Evolutionary conservation across 2,329 filamentous ascomycete species (phyloP).

Genomic region (Cercospora sp.): DNA sequence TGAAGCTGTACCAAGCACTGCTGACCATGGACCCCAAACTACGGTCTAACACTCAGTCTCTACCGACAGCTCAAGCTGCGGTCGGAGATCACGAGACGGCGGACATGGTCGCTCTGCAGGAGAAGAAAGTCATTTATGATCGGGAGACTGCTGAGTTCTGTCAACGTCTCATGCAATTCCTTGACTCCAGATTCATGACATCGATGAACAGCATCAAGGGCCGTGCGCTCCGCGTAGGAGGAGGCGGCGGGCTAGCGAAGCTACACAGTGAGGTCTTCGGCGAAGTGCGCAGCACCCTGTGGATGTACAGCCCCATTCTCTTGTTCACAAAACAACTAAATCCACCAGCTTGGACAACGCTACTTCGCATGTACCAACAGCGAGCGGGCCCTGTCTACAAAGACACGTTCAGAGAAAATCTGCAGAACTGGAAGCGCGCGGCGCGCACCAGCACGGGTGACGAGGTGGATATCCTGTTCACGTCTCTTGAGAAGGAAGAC

Average conservation of each 20-base stretch:
- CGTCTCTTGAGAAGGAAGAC: conserved; percentile 82
- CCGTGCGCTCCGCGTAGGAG: conserved; percentile 40
- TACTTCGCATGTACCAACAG: conserved; percentile 78
- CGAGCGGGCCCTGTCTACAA: conserved; percentile 76
- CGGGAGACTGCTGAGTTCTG: conserved; percentile 75
- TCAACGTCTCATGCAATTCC: conserved; percentile 75
- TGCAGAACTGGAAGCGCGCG: conserved; percentile 65
- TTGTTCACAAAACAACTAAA: conserved; percentile 88
- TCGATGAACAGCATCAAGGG: conserved; percentile 60
- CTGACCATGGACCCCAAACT: conserved; percentile 86
- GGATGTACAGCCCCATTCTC: conserved; percentile 84
- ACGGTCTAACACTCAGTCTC: conserved; percentile 51
- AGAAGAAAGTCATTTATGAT: conserved; percentile 89
- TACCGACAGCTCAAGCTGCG: conserved; percentile 52
- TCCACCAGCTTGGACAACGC: conserved; percentile 73
- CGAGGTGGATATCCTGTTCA: conserved; percentile 68
- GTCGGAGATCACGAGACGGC: conserved; percentile 69
- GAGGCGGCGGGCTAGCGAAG: conserved; percentile 47
- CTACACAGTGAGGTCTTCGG: conserved; percentile 70
- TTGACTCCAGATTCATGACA: conserved; percentile 76
- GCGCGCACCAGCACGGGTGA: conserved; percentile 37
- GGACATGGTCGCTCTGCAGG: conserved; percentile 88
- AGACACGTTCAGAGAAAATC: conserved; percentile 75
- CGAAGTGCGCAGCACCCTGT: conserved; percentile 69
- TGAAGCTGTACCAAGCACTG: conserved; percentile 88